Evolutionary conservation across 1,139 yeast genomes (phyloP).

Genomic region (Yamadazyma friedrichii): DNA sequence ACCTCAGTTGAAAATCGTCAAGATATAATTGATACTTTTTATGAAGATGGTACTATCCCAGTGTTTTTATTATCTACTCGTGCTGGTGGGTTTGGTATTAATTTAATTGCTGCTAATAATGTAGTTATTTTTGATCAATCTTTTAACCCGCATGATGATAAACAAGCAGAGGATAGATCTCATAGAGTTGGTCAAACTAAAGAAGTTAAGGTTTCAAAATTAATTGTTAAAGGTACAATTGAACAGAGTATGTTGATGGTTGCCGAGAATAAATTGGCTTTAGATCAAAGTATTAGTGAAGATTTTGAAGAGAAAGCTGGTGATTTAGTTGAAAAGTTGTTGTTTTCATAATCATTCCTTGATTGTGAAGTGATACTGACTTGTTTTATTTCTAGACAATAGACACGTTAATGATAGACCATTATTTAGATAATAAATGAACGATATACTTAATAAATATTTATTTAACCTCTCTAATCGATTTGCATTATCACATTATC

Average conservation of each 20-base stretch:
- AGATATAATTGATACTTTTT: slow-evolving; percentile 83
- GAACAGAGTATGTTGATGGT: slow-evolving; percentile 86
- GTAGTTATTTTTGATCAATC: slow-evolving; percentile 92
- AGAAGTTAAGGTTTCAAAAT: slow-evolving; percentile 76
- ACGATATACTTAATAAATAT: too few species aligned
- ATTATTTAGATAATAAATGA: too few species aligned
- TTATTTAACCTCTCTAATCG: too few species aligned
- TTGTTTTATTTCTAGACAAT: too few species aligned
- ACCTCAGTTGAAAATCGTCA: slow-evolving; percentile 94
- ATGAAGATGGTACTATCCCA: slow-evolving; percentile 79
- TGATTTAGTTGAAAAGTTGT: slow-evolving; percentile 50
- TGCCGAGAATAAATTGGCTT: slow-evolving; percentile 87
- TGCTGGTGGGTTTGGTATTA: slow-evolving; percentile 98
- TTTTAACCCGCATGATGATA: slow-evolving; percentile 97
- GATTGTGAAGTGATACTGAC: too few species aligned
- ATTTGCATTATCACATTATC: too few species aligned
- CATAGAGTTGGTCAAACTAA: slow-evolving; percentile 96
- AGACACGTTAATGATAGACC: too few species aligned
- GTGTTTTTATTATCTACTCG: slow-evolving; percentile 87
- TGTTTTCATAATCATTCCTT: slow-evolving; percentile 31
- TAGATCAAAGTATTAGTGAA: slow-evolving; percentile 68
- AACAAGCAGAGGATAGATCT: slow-evolving; percentile 98
- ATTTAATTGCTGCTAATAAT: slow-evolving; percentile 90
- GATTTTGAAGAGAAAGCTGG: slow-evolving; percentile 55
- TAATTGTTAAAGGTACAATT: slow-evolving; percentile 72